Evolutionary conservation across 306 rosid genomes (phyloP).

Genomic region (Fragaria ananassa): DNA sequence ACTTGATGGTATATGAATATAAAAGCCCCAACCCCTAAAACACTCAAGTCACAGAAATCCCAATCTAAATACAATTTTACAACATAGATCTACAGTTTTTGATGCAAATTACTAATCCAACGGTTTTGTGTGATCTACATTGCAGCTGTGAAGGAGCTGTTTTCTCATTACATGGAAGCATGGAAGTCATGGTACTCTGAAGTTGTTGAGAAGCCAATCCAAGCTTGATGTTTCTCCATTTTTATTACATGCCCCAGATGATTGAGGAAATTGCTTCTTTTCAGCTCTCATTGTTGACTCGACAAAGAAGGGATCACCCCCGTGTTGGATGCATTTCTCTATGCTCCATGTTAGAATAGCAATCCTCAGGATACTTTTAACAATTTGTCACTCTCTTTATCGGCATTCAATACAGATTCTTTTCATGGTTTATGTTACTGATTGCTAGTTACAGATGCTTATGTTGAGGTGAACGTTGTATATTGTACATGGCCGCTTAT

Average conservation of each 20-base stretch:
- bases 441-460: slow-evolving; percentile 11
- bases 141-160: slow-evolving; percentile 79
- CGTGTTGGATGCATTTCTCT: slow-evolving; percentile 35
- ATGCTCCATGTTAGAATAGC: slow-evolving; percentile 28
- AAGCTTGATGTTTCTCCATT: slow-evolving; percentile 36
- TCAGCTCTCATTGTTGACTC: slow-evolving; percentile 5
- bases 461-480: slow-evolving; percentile 14
- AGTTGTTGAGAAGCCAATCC: slow-evolving; percentile 55
- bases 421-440: slow-evolving; percentile 7
- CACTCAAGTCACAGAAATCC: neutral
- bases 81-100: neutral
- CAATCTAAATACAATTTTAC: neutral
- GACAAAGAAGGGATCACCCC: slow-evolving; percentile 15
- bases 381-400: slow-evolving; percentile 6
- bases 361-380: slow-evolving; percentile 15
- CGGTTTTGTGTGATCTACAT: slow-evolving; percentile 8
- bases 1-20: neutral
- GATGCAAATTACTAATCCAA: slow-evolving; percentile 7
- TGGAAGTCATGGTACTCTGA: slow-evolving; percentile 84
- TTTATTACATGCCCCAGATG: slow-evolving; percentile 2
- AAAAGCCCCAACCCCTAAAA: neutral
- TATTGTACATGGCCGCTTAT: neutral
- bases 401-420: slow-evolving; percentile 8
- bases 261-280: slow-evolving; percentile 9
- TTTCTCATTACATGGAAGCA: slow-evolving; percentile 86